Base-by-base conservation (phyloP, 345 rosid species). In the Boechera stricta region DNA sequence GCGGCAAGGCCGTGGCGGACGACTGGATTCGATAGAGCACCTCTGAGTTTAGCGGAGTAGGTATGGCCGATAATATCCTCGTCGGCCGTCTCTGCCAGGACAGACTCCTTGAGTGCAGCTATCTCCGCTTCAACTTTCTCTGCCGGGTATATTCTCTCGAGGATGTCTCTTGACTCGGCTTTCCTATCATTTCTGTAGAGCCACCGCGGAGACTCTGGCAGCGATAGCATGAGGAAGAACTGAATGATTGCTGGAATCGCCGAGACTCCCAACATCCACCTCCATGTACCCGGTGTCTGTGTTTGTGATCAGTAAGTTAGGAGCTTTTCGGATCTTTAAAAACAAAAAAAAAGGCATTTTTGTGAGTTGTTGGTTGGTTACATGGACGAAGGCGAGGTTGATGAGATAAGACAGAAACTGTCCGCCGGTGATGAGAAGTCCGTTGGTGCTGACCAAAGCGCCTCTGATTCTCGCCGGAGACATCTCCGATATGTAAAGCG, bases 201-300 rank as follows among this genome's bases (percentile, higher is more conserved):
- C 92, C 93, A 94, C 73, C 95, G 82, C 0, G 98, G 98, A 68
- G 97, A 92, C 56, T 94, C 98, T 0, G 98, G 97, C 4, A 94
- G 83, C 1, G 82, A 78, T 4, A 83, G 8, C 97, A 94, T 89
- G 70, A 92, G 21, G 60, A n/a, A 82, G 42, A 94, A 82, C 74
- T 94, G 98, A 80, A 90, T 54, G 0, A 84, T 0, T 0, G 97
- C 89, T 0, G 97, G 97, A 2, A 82, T 6, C 13, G 84, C 92
- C 0, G 93, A 91, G 0, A 91, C 68, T 3, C 98, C 97, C 26
- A 91, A 89, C 98, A 92, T 92, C 97, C 98, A 92, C 8, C 93
- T 86, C 97, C 98, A 94, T 0, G 97, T 90, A 21, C 97, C 90
- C 1, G 76, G 83, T 29, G 74, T 83, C 93, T 93, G 78, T 63